Conservation (phyloP, 768 basidiomycete species). For the Cubamyces sp. region DNA sequence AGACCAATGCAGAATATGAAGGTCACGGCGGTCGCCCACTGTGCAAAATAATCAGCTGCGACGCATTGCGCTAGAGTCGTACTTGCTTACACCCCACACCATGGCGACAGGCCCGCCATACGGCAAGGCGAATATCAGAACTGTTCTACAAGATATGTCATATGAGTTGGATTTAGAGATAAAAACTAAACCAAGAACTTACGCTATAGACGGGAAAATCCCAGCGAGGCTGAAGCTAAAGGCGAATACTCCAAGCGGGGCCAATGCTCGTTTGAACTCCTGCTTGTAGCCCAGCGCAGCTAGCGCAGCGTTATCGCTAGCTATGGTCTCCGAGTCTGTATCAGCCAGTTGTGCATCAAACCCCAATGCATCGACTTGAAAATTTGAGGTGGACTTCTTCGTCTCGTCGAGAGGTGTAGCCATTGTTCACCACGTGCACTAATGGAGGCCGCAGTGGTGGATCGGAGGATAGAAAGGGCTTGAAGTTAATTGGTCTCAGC, state of each 20-base stretch:
- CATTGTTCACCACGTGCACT: too few species aligned
- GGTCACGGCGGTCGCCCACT: conserved; percentile 40
- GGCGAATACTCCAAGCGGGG: conserved; percentile 46
- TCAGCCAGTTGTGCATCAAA: background rate
- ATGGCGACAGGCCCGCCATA: conserved; percentile 71
- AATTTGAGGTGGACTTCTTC: too few species aligned
- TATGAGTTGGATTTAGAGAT: too few species aligned
- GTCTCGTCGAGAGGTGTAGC: too few species aligned
- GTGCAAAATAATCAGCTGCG: background rate
- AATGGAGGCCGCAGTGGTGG: too few species aligned
- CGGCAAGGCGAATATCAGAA: conserved; percentile 56
- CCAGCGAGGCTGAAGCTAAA: conserved; percentile 38
- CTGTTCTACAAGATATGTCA: conserved; percentile 36
- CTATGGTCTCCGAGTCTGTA: background rate
- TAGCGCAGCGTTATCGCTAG: conserved; percentile 41
- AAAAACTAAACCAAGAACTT: background rate
- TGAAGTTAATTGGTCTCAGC: too few species aligned
- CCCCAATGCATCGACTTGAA: too few species aligned
- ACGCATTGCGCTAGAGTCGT: background rate
- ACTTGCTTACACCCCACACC: conserved; percentile 64
- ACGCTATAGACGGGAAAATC: conserved; percentile 32
- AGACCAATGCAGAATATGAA: conserved; percentile 38
- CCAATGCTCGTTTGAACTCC: conserved; percentile 59
- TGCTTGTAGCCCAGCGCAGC: conserved; percentile 51
- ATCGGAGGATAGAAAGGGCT: too few species aligned